phyloP scores from a whole-genome alignment of 2,329 filamentous ascomycete species.

The Epichloe uncinata region DNA sequence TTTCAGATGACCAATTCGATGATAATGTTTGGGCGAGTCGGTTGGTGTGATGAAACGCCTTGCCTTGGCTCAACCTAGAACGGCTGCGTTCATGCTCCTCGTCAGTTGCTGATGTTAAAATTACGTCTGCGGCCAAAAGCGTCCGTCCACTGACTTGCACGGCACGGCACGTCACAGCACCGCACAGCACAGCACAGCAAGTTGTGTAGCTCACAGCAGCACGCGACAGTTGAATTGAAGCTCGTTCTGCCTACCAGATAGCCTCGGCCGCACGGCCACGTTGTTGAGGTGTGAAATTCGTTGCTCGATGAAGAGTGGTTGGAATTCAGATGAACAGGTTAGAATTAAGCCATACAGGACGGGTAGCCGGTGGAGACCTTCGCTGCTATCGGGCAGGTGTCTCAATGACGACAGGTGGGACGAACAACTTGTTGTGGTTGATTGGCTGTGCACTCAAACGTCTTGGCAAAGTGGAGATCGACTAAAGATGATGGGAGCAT shows the following conservation, averaged over 20 bases:
- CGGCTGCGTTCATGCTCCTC: neutral
- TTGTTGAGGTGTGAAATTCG: neutral
- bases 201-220: neutral
- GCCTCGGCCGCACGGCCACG: constrained; percentile 5
- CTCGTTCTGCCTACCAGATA: neutral
- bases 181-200: neutral
- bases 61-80: neutral
- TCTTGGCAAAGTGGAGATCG: neutral
- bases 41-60: neutral
- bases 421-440: neutral
- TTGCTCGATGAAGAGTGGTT: neutral
- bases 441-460: neutral
- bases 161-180: too few species aligned
- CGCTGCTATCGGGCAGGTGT: neutral
- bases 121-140: neutral
- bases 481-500: constrained; percentile 55
- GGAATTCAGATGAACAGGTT: neutral
- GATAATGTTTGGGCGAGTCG: neutral
- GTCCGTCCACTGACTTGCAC: neutral
- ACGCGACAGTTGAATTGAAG: neutral
- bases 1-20: neutral
- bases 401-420: constrained; percentile 1
- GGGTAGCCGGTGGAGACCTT: neutral
- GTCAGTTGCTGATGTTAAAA: neutral
- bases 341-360: neutral